Evolutionary conservation across 176 grass and related monocot genomes (phyloP).

Genomic region (Lolium multiflorum): DNA sequence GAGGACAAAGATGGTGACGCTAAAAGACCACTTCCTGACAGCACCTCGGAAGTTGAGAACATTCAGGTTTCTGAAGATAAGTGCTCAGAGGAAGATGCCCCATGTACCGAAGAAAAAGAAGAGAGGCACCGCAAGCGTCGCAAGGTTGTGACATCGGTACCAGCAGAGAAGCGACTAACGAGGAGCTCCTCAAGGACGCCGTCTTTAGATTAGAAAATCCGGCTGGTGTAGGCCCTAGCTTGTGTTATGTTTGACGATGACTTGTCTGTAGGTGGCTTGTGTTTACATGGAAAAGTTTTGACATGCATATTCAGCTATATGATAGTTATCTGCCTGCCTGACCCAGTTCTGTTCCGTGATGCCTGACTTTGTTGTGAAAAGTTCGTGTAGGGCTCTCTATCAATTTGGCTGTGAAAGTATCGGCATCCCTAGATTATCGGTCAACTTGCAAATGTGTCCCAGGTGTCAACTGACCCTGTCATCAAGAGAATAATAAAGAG

Average conservation of each 20-base stretch:
- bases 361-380: too few species aligned
- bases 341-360: too few species aligned
- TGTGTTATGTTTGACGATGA: conserved; percentile 2
- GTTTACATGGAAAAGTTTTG: too few species aligned
- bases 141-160: conserved; percentile 40
- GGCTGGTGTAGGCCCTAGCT: neutral
- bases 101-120: conserved; percentile 29
- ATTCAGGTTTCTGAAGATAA: conserved; percentile 32
- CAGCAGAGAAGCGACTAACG: conserved; percentile 48
- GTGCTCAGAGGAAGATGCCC: conserved; percentile 36
- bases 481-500: too few species aligned
- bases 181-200: conserved; percentile 45
- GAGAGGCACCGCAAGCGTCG: conserved; percentile 66
- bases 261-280: conserved; percentile 5
- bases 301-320: too few species aligned
- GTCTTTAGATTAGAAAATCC: conserved; percentile 33
- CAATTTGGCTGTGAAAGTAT: too few species aligned
- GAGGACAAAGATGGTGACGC: conserved; percentile 20
- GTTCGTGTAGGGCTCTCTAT: too few species aligned
- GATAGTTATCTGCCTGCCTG: too few species aligned
- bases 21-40: conserved; percentile 28
- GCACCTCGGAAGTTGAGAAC: neutral
- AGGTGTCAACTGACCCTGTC: too few species aligned
- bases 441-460: too few species aligned
- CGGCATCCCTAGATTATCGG: too few species aligned